A percentile compares a stretch with the other conserved stretches of the same genome.
Evolutionary conservation across 164 flowering plant genomes (phyloP).

Genomic region (Macadamia integrifolia): DNA sequence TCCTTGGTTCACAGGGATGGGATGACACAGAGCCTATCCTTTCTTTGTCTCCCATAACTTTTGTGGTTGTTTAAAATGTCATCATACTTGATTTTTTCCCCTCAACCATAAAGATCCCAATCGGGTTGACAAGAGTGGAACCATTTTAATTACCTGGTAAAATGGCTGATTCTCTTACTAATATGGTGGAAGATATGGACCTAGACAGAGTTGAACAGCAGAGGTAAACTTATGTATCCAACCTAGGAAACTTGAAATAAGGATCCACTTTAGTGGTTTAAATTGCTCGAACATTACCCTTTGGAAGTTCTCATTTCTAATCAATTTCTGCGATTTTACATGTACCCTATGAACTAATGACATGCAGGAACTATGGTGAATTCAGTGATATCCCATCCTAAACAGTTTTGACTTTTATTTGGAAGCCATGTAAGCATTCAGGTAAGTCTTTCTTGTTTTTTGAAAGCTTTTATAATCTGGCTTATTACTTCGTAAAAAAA

Average conservation of each 20-base stretch:
- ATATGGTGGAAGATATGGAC: too few species aligned
- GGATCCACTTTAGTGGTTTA: too few species aligned
- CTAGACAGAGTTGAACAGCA: too few species aligned
- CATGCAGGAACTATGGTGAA: constrained; percentile 71
- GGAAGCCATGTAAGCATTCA: constrained; percentile 77
- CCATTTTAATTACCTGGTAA: constrained; percentile 2
- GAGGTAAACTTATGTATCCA: too few species aligned
- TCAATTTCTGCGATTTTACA: neutral
- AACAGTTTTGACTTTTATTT: constrained; percentile 76
- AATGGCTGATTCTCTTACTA: too few species aligned
- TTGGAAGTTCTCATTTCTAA: neutral
- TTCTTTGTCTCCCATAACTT: neutral
- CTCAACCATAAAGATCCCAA: neutral
- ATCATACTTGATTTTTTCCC: constrained; percentile 7
- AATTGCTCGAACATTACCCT: too few species aligned
- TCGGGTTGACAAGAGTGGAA: neutral
- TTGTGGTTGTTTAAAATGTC: constrained; percentile 3
- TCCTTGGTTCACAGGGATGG: neutral
- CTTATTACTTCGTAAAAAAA: neutral
- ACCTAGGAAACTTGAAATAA: too few species aligned
- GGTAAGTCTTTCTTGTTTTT: constrained; percentile 21
- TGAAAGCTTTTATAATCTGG: neutral
- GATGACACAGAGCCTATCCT: neutral
- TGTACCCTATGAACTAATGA: neutral
- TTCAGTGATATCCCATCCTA: constrained; percentile 72